Evolutionary conservation across 2,329 filamentous ascomycete genomes (phyloP), one percentile per base, ranked within the genome.

Genomic region (Claviceps arundinis): DNA sequence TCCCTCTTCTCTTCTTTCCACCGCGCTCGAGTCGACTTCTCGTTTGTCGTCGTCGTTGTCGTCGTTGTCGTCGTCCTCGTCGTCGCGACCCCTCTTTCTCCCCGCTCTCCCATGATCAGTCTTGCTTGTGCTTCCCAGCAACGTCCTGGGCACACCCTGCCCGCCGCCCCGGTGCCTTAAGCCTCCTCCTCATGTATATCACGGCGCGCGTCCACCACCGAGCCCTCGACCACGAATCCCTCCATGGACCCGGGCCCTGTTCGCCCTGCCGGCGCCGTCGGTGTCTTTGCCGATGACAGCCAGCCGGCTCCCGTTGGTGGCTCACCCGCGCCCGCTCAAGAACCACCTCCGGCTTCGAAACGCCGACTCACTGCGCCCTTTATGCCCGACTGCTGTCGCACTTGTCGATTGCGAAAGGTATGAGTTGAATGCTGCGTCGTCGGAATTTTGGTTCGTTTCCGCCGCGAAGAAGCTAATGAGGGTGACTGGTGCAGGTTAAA

Each of bases 381-480:
- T 38, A 37, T 59, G 38, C 53, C 58, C 44, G 63, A 67, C 41
- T 67, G 66, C 53, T 70, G 67, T 57, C 66, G 64, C 52, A 70
- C 66, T 22, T 70, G 67, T 55, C 60, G 67, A 17, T 54, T 70
- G 43, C 63, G 67, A 55, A 70, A 70, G 65, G 67, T 68, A 54
- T 57, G 55, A 48, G 30, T 34, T 11, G 30, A 34, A 9, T 34
- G 30, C 30, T 38, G n/a, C n/a, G 17, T 13, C 14, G 9, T 34
- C 9, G 9, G 30, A 34, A 4, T 34, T 0, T 9, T 30, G 9
- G 9, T 30, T 3, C 5, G 3, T 26, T 9, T 9, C 1, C n/a
- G 5, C 9, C 8, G 24, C 19, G 42, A 19, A n/a, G 43, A 45
- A 26, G 26, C 43, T 53, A 37, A 53, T 19, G 24, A 16, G n/a